Evolutionary conservation across 2,329 filamentous ascomycete genomes (phyloP), one percentile per base, ranked within the genome.

Genomic region (Cucurbitaria berberidis): DNA sequence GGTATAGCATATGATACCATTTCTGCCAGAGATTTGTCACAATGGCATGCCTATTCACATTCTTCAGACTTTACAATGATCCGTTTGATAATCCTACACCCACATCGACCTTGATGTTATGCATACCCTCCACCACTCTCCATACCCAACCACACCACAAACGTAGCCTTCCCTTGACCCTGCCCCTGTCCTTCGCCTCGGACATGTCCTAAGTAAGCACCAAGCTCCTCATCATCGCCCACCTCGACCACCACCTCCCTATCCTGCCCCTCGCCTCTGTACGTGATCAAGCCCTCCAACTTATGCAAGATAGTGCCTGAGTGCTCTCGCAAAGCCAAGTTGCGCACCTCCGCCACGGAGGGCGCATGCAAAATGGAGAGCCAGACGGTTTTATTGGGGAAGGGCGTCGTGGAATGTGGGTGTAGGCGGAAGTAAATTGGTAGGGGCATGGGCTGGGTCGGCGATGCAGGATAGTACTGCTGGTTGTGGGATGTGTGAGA

Each of bases 371-470:
- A 74, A 13, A 86, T 87, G 29, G 82, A 84, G 36, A 90, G 82
- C 88, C 89, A 93, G 34, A 88, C 77, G 0, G 64, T 64, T 63
- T 78, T 81, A 62, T 70, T 70, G 44, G 70, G 76, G 57, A 69
- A 69, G 5, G 80, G 76, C 29, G 87, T 78, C 11, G 79, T 81
- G 3, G 87, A 89, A n/a, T 81, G 79, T 0, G 84, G 82, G 60
- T 89, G 84, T 5, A 90, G 80, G n/a, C 87, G 85, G 60, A 93
- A 83, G 74, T 86, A 91, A 11, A 89, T 82, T 2, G 86, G 81
- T 36, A 86, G 82, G 2, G 82, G 73, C 39, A 57, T 50, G 10
- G 51, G 19, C n/a, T 45, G 46, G 15, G n/a, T 36, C 8, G 40
- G 35, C n/a, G 36, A 24, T 34, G 13, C 2, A 19, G 36, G 36